Base-by-base conservation (phyloP, 1,284 basidiomycete species). In the Cronartium ribicola region DNA sequence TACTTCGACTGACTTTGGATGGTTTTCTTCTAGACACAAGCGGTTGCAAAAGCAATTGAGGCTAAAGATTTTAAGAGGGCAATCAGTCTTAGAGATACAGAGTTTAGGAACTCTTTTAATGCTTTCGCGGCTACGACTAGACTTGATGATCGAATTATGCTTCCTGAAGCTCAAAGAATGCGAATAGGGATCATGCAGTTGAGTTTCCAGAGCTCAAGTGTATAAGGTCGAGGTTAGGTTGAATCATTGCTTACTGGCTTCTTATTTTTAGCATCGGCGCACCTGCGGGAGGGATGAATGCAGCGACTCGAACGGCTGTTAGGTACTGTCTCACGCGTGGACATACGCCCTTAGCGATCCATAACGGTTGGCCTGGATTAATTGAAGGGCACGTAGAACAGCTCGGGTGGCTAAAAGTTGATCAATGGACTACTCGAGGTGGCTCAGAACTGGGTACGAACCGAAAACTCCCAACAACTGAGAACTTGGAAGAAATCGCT, bases 361-460 rank as follows among this genome's bases (percentile, higher is more conserved):
- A 94, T 84, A 98, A 98, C 81, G 94, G 96, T 37, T 98, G 98
- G 85, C 88, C 88, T 55, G 95, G 95, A 43, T 85, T 98, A 7
- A 86, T 98, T 29, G 91, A 97, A 76, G 93, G 94, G 83, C 89
- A 89, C 78, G 84, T 98, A 51, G 84, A 87, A 76, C 88, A 91
- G 78, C 87, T 95, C 36, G 88, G 90, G n/a, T 98, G 95, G 96
- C 87, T 98, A 36, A 90, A 92, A 37, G 96, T 98, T 65, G 96
- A 99, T 82, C 89, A 89, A 73, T 98, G 95, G 96, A 91, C 90
- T 80, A 88, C 90, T 29, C 90, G 94, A 44, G 95, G 96, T 76
- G 96, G 96, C n/a, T 97, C 94, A 55, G 96, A 99, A 82, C 88
- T 98, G 22, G 95, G 95, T 48, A 98, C 95, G 41, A 98, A 98